Conservation (phyloP, 2,329 filamentous ascomycete genomes). For the Epichloe sibirici region DNA sequence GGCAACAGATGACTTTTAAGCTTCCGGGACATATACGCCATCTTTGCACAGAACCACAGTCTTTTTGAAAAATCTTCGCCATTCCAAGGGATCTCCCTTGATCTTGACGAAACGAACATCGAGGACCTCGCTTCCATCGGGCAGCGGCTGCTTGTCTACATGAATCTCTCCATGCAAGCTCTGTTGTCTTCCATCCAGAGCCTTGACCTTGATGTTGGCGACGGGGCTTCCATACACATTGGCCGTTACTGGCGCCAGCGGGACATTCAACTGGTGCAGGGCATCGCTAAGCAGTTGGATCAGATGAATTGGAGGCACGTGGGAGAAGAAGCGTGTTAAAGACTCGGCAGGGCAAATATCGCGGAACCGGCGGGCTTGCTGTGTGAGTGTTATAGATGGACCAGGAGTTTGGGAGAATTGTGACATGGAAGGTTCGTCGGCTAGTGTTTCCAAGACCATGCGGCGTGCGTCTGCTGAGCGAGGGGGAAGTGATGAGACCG, state of each 20-base stretch:
- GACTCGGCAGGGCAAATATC: constrained; percentile 84
- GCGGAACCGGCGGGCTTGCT: constrained; percentile 75
- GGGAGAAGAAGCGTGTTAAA: constrained; percentile 85
- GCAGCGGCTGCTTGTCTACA: constrained; percentile 52
- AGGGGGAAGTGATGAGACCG: constrained; percentile 23
- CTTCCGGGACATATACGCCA: constrained; percentile 50
- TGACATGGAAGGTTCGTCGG: constrained; percentile 73
- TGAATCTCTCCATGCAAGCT: constrained; percentile 63
- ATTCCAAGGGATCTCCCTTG: constrained; percentile 92
- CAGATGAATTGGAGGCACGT: constrained; percentile 61
- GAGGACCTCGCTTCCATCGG: constrained; percentile 47
- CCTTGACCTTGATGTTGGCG: constrained; percentile 59
- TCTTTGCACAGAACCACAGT: constrained; percentile 81
- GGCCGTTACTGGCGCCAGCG: constrained; percentile 41
- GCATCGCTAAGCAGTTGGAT: constrained; percentile 70
- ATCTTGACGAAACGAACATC: constrained; percentile 89
- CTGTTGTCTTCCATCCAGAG: constrained; percentile 60
- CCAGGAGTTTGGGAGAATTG: constrained; percentile 75
- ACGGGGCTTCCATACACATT: constrained; percentile 41
- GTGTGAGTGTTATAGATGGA: constrained; percentile 74
- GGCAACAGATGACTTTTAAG: constrained; percentile 16
- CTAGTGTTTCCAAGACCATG: constrained; percentile 50
- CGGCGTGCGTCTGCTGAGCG: constrained; percentile 21
- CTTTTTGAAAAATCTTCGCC: constrained; percentile 94
- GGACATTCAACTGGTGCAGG: constrained; percentile 75